Conservation (phyloP, 2,329 filamentous ascomycete species). For the Pseudocercospora fuligena region DNA sequence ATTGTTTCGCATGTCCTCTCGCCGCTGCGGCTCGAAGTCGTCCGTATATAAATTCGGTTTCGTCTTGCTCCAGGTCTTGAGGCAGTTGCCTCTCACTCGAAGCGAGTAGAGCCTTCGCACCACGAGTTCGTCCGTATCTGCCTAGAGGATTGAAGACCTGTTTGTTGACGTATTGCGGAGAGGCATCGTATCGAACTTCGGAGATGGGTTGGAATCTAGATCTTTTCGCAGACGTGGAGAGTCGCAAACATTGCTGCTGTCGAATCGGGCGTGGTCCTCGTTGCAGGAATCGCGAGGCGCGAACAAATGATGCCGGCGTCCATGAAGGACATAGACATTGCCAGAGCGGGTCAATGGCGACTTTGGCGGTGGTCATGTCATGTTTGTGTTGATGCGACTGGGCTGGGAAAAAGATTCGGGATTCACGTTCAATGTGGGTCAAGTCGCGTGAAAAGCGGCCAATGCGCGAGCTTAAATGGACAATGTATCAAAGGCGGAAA, state of each 20-base stretch:
- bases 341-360: conserved; percentile 64
- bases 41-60: conserved; percentile 52
- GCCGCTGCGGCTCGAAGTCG: conserved; percentile 49
- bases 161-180: conserved; percentile 14
- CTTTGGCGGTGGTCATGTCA: conserved; percentile 43
- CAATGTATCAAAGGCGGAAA: background rate
- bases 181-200: conserved; percentile 8
- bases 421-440: background rate
- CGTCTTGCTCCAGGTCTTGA: conserved; percentile 20
- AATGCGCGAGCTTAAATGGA: background rate
- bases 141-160: background rate
- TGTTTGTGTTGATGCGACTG: conserved; percentile 9
- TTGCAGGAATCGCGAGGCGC: conserved; percentile 16
- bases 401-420: background rate
- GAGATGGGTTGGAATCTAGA: background rate
- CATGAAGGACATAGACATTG: conserved; percentile 65
- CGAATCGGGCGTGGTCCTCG: conserved; percentile 22
- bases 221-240: conserved; percentile 11
- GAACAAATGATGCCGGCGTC: conserved; percentile 14
- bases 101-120: background rate
- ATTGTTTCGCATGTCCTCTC: conserved; percentile 46
- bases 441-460: background rate
- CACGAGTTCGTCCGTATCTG: background rate
- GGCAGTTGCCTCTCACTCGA: background rate
- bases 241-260: conserved; percentile 27